A percentile compares a stretch with the other conserved stretches of the same genome.
Evolutionary conservation across 2,329 filamentous ascomycete species (phyloP).

Genomic region (Ascochyta fabae): DNA sequence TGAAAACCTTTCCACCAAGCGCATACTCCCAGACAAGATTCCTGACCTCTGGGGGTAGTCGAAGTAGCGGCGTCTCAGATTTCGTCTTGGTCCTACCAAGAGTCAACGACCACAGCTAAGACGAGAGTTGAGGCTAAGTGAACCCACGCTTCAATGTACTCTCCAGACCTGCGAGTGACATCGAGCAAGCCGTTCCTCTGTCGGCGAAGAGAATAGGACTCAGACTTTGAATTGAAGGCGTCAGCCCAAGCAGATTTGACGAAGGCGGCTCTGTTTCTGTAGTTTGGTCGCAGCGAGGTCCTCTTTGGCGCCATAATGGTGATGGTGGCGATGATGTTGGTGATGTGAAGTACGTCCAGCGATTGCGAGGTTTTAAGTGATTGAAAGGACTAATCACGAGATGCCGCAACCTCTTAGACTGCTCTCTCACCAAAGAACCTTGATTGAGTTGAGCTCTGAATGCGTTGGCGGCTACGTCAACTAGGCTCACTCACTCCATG

Average conservation of each 20-base stretch:
- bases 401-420: too few relatives aligned
- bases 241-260: neutral
- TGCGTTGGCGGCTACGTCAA: too few relatives aligned
- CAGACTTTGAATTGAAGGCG: neutral
- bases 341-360: too few relatives aligned
- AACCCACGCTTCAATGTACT: neutral
- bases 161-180: neutral
- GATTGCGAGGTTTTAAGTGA: too few relatives aligned
- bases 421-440: too few relatives aligned
- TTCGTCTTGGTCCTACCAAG: neutral
- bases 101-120: neutral
- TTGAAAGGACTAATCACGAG: too few relatives aligned
- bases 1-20: neutral
- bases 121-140: too few relatives aligned
- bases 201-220: neutral
- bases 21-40: constrained; percentile 11
- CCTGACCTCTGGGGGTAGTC: constrained; percentile 12
- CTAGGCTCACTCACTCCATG: too few relatives aligned
- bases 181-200: constrained; percentile 8
- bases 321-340: too few relatives aligned
- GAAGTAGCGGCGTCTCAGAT: constrained; percentile 10
- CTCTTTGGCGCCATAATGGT: too few relatives aligned
- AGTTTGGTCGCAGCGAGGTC: neutral
- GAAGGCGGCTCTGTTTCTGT: neutral
- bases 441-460: too few relatives aligned